Evolutionary conservation across 495 filamentous ascomycete genomes (phyloP), one percentile per base, ranked within the genome.

Genomic region (Astrocystis sublimbata): DNA sequence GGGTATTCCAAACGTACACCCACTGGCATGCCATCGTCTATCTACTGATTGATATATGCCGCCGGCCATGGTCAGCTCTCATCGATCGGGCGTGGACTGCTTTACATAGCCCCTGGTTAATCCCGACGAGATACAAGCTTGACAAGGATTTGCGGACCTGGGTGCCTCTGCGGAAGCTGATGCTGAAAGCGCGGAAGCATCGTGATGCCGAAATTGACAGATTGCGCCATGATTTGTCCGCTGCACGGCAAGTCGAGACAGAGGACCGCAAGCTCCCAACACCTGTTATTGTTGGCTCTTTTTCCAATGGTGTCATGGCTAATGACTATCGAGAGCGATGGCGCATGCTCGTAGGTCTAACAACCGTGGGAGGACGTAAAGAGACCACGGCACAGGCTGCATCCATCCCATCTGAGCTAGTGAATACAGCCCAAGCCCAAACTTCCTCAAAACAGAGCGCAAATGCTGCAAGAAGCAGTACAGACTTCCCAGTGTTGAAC

Each of bases 1-100:
- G 86, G 86, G 65, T 83, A 28, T 86, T 75, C 65, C 78, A 83
- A 51, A 85, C 83, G 0, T 85, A 82, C 61, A 81, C 81, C 0
- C 85, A 88, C 52, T 88, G 86, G 85, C 78, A 88, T 68, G 77
- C 84, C 42, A 74, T 86, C 49, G 81, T 71, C 3, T 69, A 66
- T 61, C 74, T 86, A 19, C 68, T 85, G 8, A 73, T 83, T 50
- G 82, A 85, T 21, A 76, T 80, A 9, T 75, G 73, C n/a, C 75
- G 76, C 28, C 77, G 82, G 7, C 76, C 79, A 0, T 80, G 76
- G 73, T 81, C 79, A 0, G 70, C 82, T 2, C 65, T 78, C 6
- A 74, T 83, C 24, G 83, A 87, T 52, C 73, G 79, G 41, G 84
- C 82, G 8, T 87, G 84, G 84, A 67, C 76, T 7, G 78, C 78